These are phyloP conservation scores for Cyberlindnera meyerae DNA, from an alignment of 805 yeast species.

Conservation along the genomic window DNA sequence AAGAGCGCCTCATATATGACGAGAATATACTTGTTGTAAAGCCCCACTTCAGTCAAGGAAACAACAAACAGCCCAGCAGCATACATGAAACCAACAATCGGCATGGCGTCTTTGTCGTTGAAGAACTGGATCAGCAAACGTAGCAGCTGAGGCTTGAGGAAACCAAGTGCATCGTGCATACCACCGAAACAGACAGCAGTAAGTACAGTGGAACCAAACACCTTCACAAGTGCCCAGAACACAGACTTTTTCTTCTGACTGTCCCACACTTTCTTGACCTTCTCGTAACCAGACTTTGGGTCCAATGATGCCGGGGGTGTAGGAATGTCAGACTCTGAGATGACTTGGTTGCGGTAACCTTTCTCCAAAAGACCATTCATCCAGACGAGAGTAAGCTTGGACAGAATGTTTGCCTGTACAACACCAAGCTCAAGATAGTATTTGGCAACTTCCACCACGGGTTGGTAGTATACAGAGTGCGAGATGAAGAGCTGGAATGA, in stretches of 20 bases:
- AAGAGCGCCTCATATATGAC: constrained; percentile 56
- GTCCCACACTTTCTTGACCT: constrained; percentile 58
- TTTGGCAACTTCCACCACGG: constrained; percentile 38
- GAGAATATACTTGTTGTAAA: constrained; percentile 65
- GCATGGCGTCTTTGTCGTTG: constrained; percentile 39
- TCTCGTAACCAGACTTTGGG: constrained; percentile 45
- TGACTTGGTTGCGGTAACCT: constrained; percentile 55
- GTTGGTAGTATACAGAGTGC: constrained; percentile 29
- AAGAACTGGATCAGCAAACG: constrained; percentile 56
- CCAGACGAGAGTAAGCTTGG: constrained; percentile 82
- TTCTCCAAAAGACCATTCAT: constrained; percentile 78
- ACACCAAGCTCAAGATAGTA: constrained; percentile 35
- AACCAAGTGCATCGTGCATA: constrained; percentile 73
- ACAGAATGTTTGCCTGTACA: constrained; percentile 64
- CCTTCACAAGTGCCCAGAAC: constrained; percentile 52
- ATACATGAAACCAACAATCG: constrained; percentile 49
- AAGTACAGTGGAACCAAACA: constrained; percentile 71
- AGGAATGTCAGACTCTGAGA: constrained; percentile 65
- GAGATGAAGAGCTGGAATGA: constrained; percentile 6
- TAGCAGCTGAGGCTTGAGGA: constrained; percentile 82
- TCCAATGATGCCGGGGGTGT: constrained; percentile 64
- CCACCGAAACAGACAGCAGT: constrained; percentile 70
- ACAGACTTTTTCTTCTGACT: constrained; percentile 48
- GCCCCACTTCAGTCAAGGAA: constrained; percentile 54
- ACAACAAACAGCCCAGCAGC: constrained; percentile 59